These are phyloP conservation scores for Lactifluus echinatus DNA, from an alignment of 768 basidiomycete genomes.

Conservation along the genomic window DNA sequence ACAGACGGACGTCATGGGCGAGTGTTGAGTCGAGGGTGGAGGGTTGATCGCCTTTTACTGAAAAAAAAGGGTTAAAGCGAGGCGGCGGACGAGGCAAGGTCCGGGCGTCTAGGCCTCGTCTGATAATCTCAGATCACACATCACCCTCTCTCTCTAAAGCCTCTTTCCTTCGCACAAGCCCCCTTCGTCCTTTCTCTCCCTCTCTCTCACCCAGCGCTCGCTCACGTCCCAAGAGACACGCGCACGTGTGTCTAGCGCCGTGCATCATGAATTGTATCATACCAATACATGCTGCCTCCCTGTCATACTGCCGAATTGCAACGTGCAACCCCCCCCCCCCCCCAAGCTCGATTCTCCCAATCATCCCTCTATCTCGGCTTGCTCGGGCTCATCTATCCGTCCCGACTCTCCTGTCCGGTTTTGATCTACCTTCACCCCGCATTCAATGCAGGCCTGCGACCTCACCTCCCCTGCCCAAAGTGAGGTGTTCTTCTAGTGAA, in stretches of 20 bases:
- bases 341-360: neutral
- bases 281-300: neutral
- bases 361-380: neutral
- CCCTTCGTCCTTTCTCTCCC: neutral
- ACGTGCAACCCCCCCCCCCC: neutral
- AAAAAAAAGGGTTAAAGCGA: constrained; percentile 7
- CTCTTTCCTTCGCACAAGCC: constrained; percentile 7
- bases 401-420: neutral
- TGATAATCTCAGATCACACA: constrained; percentile 2
- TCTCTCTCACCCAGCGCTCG: no score
- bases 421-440: neutral
- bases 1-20: constrained; percentile 10
- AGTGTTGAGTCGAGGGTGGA: no score
- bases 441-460: neutral
- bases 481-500: neutral
- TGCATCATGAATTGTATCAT: neutral
- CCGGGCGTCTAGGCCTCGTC: constrained; percentile 6
- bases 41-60: no score
- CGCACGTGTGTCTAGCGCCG: constrained; percentile 13
- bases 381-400: neutral
- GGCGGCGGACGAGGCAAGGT: neutral
- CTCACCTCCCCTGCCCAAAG: no score
- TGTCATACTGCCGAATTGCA: neutral
- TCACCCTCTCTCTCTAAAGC: constrained; percentile 2
- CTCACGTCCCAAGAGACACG: neutral